Evolutionary conservation across 352 stramenopile species (phyloP), one percentile per base, ranked within the genome.

Genomic region (Elongisporangium anandrum): DNA sequence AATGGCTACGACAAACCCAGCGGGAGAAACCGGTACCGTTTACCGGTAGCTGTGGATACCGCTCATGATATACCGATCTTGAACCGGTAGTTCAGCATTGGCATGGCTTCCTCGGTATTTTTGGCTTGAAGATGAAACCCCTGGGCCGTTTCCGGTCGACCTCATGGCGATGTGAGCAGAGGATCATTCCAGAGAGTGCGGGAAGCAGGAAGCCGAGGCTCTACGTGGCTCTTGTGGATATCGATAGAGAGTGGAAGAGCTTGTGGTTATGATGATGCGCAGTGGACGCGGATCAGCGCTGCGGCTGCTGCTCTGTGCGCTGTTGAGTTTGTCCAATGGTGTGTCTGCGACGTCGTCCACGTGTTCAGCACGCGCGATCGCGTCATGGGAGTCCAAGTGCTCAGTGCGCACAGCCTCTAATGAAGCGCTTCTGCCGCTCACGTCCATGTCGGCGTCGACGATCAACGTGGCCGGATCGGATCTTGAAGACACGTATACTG

Each of bases 381-480:
- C 66, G 13, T 61, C 68, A 16, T 94, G 82, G 85, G 73, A 85
- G 51, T 54, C 68, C n/a, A 85, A 77, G 22, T 94, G 85, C 50
- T 22, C 73, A 0, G 65, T 60, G n/a, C 73, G 82, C 26, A 89
- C 81, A 3, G 56, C 65, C 0, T 64, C 66, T 24, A 91, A 88
- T 60, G 61, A 68, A 10, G 79, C 80, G 47, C 84, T 90, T 56
- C 47, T 88, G 17, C 79, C 82, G 19, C 68, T 87, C 13, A 73
- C 66, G 2, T 66, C 77, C 50, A 85, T 88, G 68, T 68, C 68
- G 6, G 60, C 69, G 4, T 69, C 71, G 4, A 66, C 88, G 22
- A 87, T 90, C 59, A 92, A 90, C 53, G 65, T 73, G 19, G 74
- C 88, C 60, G 77, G 85, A 47, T 72, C 72, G 19, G 77, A 81